These are phyloP conservation scores for Gracilaria caudata DNA, from an alignment of 23 red algal species.

Conservation along the genomic window DNA sequence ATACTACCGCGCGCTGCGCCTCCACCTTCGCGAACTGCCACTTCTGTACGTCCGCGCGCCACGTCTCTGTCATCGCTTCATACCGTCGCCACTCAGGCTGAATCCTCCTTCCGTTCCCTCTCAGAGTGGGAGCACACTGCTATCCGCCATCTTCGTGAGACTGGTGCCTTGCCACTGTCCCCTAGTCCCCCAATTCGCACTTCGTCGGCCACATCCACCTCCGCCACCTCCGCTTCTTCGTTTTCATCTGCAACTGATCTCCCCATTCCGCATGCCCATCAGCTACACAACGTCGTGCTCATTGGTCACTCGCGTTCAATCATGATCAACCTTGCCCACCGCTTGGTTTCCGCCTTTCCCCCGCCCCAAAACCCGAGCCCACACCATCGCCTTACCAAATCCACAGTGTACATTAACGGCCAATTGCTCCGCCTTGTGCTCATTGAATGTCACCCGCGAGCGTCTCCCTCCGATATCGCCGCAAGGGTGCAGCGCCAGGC, in stretches of 20 bases:
- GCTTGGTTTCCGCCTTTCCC: constrained; percentile 34
- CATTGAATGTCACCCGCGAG: constrained; percentile 43
- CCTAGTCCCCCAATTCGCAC: neutral
- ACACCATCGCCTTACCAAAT: constrained; percentile 6
- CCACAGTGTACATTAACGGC: constrained; percentile 47
- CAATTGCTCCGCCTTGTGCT: constrained; percentile 55
- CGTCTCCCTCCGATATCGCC: constrained; percentile 32
- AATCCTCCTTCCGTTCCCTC: constrained; percentile 46
- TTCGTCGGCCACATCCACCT: neutral
- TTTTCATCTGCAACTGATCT: constrained; percentile 27
- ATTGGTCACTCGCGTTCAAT: constrained; percentile 42
- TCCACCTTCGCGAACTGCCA: neutral
- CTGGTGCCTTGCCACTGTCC: constrained; percentile 1
- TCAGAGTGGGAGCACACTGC: constrained; percentile 31
- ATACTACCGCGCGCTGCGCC: neutral
- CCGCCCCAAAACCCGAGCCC: neutral
- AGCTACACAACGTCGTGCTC: constrained; percentile 32
- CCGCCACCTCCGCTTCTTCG: neutral
- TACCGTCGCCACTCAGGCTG: constrained; percentile 39
- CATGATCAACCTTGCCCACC: constrained; percentile 50
- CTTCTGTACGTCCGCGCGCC: constrained; percentile 9
- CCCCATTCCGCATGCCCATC: neutral
- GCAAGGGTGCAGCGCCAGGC: constrained; percentile 45
- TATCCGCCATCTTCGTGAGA: constrained; percentile 30
- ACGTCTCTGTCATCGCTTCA: constrained; percentile 41